Evolutionary conservation across 2,329 filamentous ascomycete genomes (phyloP).

Genomic region (Colletotrichum nymphaeae): DNA sequence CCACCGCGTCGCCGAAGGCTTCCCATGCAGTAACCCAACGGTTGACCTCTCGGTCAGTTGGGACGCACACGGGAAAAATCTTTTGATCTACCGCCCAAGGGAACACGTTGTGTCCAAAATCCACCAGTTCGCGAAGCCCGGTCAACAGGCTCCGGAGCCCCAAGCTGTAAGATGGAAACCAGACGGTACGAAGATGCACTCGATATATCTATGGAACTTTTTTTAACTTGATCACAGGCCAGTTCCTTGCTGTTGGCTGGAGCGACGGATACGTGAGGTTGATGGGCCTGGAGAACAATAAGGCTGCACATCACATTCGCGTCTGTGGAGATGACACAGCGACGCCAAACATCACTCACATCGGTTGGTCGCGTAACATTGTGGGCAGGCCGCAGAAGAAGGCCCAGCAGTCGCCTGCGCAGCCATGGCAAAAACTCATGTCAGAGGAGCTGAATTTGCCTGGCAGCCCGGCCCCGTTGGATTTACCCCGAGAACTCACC

Average conservation of each 20-base stretch:
- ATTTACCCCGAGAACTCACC: constrained; percentile 79
- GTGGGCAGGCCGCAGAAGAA: constrained; percentile 40
- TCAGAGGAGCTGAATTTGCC: constrained; percentile 41
- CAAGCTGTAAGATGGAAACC: constrained; percentile 72
- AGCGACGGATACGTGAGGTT: constrained; percentile 83
- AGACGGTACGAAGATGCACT: constrained; percentile 65
- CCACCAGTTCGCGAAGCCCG: constrained; percentile 55
- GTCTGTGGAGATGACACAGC: constrained; percentile 54
- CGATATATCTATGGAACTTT: neutral
- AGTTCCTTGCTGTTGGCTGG: constrained; percentile 85
- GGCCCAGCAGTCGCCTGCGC: constrained; percentile 32
- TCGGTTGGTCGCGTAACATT: constrained; percentile 63
- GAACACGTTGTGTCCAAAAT: constrained; percentile 73
- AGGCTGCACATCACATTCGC: constrained; percentile 79
- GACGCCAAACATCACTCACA: constrained; percentile 59
- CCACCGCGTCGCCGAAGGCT: constrained; percentile 63
- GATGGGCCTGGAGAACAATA: constrained; percentile 83
- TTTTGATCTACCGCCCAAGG: constrained; percentile 83
- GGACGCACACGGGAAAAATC: constrained; percentile 73
- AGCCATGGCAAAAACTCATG: constrained; percentile 45
- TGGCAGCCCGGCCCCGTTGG: constrained; percentile 45
- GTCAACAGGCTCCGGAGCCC: constrained; percentile 53
- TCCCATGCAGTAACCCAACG: constrained; percentile 82
- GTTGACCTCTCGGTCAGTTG: constrained; percentile 84
- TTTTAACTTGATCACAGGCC: constrained; percentile 59